Base-by-base conservation (phyloP, 495 filamentous ascomycete species). In the Aspergillus coremiiformis region DNA sequence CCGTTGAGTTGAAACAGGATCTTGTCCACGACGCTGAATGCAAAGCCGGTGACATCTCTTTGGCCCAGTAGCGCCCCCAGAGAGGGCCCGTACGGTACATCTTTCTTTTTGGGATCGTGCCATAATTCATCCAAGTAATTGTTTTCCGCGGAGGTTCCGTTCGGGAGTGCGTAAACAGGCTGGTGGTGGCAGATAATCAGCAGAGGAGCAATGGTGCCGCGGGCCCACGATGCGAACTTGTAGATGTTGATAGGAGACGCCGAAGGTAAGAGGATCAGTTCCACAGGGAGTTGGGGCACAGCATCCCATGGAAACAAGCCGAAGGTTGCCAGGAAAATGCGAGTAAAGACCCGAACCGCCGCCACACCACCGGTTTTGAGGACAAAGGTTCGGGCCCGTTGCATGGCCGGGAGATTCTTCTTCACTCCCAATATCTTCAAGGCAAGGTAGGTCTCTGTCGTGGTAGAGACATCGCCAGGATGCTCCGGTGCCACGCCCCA, bases 81-180 rank as follows among this genome's bases (percentile, higher is more conserved):
- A 65, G 29, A 0, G 58, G 22, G 1, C 6, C 45, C 26, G 46
- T 68, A 70, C 1, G 67, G 57, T 1, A 66, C 57, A 7, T 26
- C 46, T 42, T 76, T 74, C 12, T 58, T 44, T 0, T 10, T 33
- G 0, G 60, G 59, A 21, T 70, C 49, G 7, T 47, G 24, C 71
- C 73, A 74, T 4, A 76, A 55, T 30, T 73, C 71, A 35, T 76
- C 70, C 9, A 76, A 50, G 42, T 60, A 72, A 35, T 64, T 24
- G 39, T 69, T 74, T 6, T 26, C 4, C 9, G 44, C 49, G 3
- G 51, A 61, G 0, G 4, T 49, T 1, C 70, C 65, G 32, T 71
- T 71, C 7, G 66, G 68, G 0, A 74, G 60, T 1, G 61, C 30
- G 49, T 63, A 74, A 3, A 69, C 49, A 1, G 71, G 72, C 37